phyloP scores from a whole-genome alignment of 495 filamentous ascomycete genomes.

The Penicillium coffeae region DNA sequence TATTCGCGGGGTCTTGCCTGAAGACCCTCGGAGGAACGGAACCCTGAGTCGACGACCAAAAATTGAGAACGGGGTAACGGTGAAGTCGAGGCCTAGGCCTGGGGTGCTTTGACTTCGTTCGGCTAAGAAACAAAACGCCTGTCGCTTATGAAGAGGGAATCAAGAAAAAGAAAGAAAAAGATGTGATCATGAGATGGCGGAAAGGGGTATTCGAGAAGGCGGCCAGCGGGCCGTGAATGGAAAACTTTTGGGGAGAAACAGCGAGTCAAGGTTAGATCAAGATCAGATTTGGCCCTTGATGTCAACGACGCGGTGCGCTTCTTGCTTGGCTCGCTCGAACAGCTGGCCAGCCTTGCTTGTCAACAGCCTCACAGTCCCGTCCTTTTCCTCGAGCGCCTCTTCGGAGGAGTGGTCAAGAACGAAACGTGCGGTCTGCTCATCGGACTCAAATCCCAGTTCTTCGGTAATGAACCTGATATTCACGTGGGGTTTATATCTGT shows the following conservation, averaged over 20 bases:
- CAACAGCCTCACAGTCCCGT: constrained; percentile 68
- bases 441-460: constrained; percentile 92
- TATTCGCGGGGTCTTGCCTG: too few relatives aligned
- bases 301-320: constrained; percentile 81
- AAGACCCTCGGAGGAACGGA: too few relatives aligned
- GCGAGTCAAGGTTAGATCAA: background rate
- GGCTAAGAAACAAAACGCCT: constrained; percentile 10
- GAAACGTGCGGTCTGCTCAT: constrained; percentile 85
- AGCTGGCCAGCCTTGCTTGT: constrained; percentile 64
- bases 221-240: constrained; percentile 1
- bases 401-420: constrained; percentile 72
- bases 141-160: constrained; percentile 8
- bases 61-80: too few relatives aligned
- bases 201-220: background rate
- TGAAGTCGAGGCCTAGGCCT: background rate
- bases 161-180: background rate
- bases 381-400: constrained; percentile 72
- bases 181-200: constrained; percentile 1
- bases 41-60: too few relatives aligned
- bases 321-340: constrained; percentile 68
- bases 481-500: constrained; percentile 86
- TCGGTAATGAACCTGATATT: constrained; percentile 88
- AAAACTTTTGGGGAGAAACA: background rate
- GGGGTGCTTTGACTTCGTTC: background rate
- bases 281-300: constrained; percentile 94